Base-by-base conservation (phyloP, 192 early-diverging fungal genomes). In the Entophlyctis luteolus region DNA sequence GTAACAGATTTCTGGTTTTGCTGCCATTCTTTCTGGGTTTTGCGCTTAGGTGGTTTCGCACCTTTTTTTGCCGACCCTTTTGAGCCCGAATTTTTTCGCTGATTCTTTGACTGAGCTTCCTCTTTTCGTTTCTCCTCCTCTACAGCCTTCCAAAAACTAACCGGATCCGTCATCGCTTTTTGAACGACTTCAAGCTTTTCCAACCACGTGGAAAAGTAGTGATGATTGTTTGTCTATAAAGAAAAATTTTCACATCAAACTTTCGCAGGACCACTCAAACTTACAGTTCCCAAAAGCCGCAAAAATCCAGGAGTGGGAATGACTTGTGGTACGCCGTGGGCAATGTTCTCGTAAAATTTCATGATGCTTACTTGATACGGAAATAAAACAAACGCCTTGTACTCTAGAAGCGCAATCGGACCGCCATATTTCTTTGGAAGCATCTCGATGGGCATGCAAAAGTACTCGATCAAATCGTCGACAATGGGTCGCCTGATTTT, bases 271-370 rank as follows among this genome's bases (percentile, higher is more conserved):
- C 16, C 25, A 46, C 25, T 25, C 38, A 25, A 8, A 34, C 18
- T 18, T 45, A 50, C 62, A 12, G 48, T 63, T 18, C 36, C 63
- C 0, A 66, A 36, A 6, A 4, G 6, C 22, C 32, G n/a, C 1
- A 69, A 37, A 20, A 69, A 35, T 42, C 56, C 4, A 4, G 67
- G 67, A 5, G 67, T 69, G 12, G 67, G 67, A 3, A 69, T 12
- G 10, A 60, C 46, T 50, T 59, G 56, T 69, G 59, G 57, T 8
- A 69, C 55, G n/a, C 67, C 67, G n/a, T n/a, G 12, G 14, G 67
- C 56, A 34, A 69, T 36, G 49, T 69, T 69, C 47, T 69, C 67
- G 27, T 69, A 69, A 60, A 69, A 69, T 45, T 69, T 69, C 67
- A 69, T 69, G 18, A 62, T 37, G 25, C 39, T 48, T 5, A 62